Evolutionary conservation across 441 rosid genomes (phyloP), one percentile per base, ranked within the genome.

Genomic region (Kokia cookei): DNA sequence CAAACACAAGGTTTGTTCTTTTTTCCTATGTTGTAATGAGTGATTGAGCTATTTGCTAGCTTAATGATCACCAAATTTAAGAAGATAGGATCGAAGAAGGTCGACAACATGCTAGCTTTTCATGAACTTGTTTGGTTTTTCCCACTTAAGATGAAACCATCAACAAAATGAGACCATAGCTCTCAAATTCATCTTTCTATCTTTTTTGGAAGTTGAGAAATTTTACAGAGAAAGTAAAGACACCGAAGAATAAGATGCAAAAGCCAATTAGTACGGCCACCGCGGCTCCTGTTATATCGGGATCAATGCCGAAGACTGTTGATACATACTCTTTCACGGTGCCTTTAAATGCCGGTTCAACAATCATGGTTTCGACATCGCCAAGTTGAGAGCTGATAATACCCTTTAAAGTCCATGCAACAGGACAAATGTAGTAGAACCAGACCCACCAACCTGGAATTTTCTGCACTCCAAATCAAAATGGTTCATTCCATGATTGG

Each of bases 391-490:
- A 91, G 17, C 84, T 73, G 57, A 93, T 85, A 29, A 91, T 27
- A 15, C 98, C 98, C 48, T 78, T 81, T 47, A 95, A 83, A 35
- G 93, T 94, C 99, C 99, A 94, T 15, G 97, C 87, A 75, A 91
- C 76, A 22, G 98, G 98, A 81, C 87, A 83, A 40, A 93, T 84
- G 84, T 91, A 89, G 80, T 91, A 89, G 87, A 93, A 93, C 97
- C 98, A 94, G 54, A 93, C 73, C 99, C 98, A 93, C 98, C 98
- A 94, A 77, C 81, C 89, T 0, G 96, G 96, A 47, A 91, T 89
- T 19, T 43, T 78, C 96, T 91, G 84, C 64, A 35, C 13, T 58
- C 27, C 51, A 59, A 11, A 50, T 3, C 32, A 57, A 22, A 57
- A 57, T 57, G n/a, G 53, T 48, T 48, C 43, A 37, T 37, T 37